Conservation (phyloP, 2,329 filamentous ascomycete genomes). For the Alternaria gaisen region DNA sequence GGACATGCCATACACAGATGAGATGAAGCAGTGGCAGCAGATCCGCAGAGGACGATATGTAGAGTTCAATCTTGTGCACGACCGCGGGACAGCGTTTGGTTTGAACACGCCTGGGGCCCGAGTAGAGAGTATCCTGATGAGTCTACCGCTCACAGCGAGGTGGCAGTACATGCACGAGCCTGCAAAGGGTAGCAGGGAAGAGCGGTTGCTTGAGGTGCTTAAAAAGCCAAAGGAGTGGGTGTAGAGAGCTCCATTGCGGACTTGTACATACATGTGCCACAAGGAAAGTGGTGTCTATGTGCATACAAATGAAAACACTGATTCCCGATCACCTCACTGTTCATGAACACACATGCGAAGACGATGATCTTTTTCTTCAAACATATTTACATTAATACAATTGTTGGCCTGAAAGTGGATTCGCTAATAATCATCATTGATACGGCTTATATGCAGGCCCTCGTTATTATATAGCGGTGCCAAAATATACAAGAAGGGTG, state of each 20-base stretch:
- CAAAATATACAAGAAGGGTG: neutral
- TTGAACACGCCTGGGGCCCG: conserved; percentile 90
- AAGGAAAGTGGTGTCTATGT: neutral
- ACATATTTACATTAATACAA: neutral
- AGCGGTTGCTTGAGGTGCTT: conserved; percentile 77
- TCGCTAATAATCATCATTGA: neutral
- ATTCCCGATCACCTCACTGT: neutral
- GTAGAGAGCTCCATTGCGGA: conserved; percentile 15
- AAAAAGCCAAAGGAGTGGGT: conserved; percentile 70
- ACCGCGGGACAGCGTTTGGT: conserved; percentile 93
- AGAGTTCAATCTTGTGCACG: conserved; percentile 97
- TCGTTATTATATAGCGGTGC: neutral
- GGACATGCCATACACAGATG: conserved; percentile 86
- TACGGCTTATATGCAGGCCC: neutral
- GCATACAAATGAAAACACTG: neutral
- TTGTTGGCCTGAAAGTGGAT: neutral
- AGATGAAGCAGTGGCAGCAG: conserved; percentile 97
- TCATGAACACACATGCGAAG: neutral
- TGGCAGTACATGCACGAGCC: conserved; percentile 97
- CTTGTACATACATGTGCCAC: neutral
- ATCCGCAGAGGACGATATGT: conserved; percentile 93
- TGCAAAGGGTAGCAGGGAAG: conserved; percentile 77
- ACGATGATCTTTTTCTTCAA: neutral
- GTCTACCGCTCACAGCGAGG: conserved; percentile 86
- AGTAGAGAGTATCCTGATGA: conserved; percentile 98